Evolutionary conservation across 345 rosid genomes (phyloP), one percentile per base, ranked within the genome.

Genomic region (Psidium friedrichsthalianum): DNA sequence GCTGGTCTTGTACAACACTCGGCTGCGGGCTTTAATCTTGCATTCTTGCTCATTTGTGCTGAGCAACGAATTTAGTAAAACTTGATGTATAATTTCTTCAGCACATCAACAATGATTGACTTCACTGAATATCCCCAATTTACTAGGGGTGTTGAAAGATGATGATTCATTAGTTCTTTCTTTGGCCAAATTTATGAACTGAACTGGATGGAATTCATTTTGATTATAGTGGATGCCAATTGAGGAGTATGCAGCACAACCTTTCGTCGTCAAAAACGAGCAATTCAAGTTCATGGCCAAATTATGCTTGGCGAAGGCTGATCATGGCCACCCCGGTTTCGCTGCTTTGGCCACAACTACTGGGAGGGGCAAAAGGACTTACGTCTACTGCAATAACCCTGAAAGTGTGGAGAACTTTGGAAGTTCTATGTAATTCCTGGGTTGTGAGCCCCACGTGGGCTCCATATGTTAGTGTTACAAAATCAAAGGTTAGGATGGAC

Each of bases 201-300:
- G 3, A 51, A 82, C 16, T 55, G 42, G 36, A 55, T 82, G 56
- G 20, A 27, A 36, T 32, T 84, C n/a, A 8, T 53, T 25, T 2
- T 54, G 21, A 20, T 86, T 52, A 22, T 87, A 96, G 98, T 96
- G 99, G 96, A 95, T 96, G 95, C 87, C 92, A 13, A 82, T 93
- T 25, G 85, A 91, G 49, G 98, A 95, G 24, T 96, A 95, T 56
- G 91, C 93, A 55, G 88, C 90, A 12, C 98, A 96, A 80, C 91
- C 94, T 6, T 94, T 87, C 86, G 86, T 90, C 80, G 86, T 85
- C 51, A 29, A 86, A 44, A 89, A 93, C 8, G 86, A 88, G 87
- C 82, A 89, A 54, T 94, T 96, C 91, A 88, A 86, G 59, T 69
- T 84, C 85, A 82, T 94, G 61, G 95, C 96, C 32, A 64, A 91